phyloP scores from a whole-genome alignment of 2,329 filamentous ascomycete genomes.

The Ophiognomonia clavigignenti-juglandacearum region DNA sequence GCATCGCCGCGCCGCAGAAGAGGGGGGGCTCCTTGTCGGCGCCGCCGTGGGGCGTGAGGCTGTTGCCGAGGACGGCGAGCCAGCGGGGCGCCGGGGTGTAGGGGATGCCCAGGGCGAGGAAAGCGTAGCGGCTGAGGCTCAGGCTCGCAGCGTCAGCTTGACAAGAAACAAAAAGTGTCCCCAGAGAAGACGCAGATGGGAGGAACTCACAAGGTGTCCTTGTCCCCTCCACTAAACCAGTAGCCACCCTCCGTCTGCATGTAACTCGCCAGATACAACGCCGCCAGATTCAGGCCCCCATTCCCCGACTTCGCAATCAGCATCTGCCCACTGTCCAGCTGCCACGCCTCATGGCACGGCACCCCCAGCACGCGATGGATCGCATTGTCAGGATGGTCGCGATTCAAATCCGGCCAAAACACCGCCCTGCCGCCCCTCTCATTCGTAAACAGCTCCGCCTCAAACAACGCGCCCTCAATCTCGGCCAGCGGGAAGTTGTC shows the following conservation, averaged over 20 bases:
- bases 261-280: slow-evolving; percentile 11
- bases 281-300: slow-evolving; percentile 12
- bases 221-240: slow-evolving; percentile 16
- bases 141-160: no score
- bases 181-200: no score
- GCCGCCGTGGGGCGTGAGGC: no score
- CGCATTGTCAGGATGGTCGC: slow-evolving; percentile 16
- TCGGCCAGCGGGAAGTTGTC: slow-evolving; percentile 14
- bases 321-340: slow-evolving; percentile 15
- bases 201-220: slow-evolving; percentile 16
- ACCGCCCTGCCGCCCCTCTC: slow-evolving; percentile 4
- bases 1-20: slow-evolving; percentile 16
- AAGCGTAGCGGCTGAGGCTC: slow-evolving; percentile 12
- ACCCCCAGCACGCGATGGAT: slow-evolving; percentile 13
- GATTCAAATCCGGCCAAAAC: slow-evolving; percentile 15
- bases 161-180: no score
- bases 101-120: slow-evolving; percentile 12
- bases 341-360: slow-evolving; percentile 14
- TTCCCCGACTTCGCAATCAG: slow-evolving; percentile 15
- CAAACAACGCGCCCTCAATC: slow-evolving; percentile 4
- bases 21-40: background rate
- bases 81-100: slow-evolving; percentile 15
- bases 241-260: slow-evolving; percentile 14
- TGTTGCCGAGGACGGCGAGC: slow-evolving; percentile 14
- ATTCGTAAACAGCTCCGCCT: slow-evolving; percentile 6